Evolutionary conservation across 2,329 filamentous ascomycete species (phyloP), one percentile per base, ranked within the genome.

Genomic region (Neonectria hederae): DNA sequence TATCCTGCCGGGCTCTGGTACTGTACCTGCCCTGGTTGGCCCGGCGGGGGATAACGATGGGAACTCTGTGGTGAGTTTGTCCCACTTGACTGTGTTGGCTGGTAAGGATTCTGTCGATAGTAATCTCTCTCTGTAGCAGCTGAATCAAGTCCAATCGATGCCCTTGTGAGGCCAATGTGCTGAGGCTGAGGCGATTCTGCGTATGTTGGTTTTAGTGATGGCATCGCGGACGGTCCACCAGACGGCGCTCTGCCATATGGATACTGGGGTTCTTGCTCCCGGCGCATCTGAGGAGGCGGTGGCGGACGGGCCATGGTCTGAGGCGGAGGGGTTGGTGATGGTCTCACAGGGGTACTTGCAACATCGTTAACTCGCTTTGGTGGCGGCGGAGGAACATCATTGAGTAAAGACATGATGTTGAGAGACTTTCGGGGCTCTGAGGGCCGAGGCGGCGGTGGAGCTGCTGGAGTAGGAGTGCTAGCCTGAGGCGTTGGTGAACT

Each of bases 381-480:
- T 7, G 83, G 78, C 6, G 82, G 78, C 4, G 79, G 79, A 8
- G 84, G 82, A 57, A 89, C 88, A 65, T 89, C 86, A 68, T 89
- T 89, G 3, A 90, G 80, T 65, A 90, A 76, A 0, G 87, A 86
- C 83, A 89, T 88, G 65, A 90, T 83, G 66, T 81, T 90, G 14
- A 87, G 89, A 8, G 84, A 88, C 78, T 89, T 90, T n/a, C 84
- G 82, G 51, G 78, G 78, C 68, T 86, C 84, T 2, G 84, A 74
- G 42, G 81, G 76, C 28, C 81, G 76, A 22, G 81, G 72, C 10
- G 81, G 74, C 28, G 79, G 79, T 3, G 79, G 65, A 19, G 76
- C 78, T n/a, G 74, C 68, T 17, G 75, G 72, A 28, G 74, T 68
- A n/a, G 77, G 74, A 13, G 76, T 71, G 28, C 69, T 57, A 42